Evolutionary conservation across 2,329 filamentous ascomycete genomes (phyloP).

Genomic region (Cladorrhinum sp.): DNA sequence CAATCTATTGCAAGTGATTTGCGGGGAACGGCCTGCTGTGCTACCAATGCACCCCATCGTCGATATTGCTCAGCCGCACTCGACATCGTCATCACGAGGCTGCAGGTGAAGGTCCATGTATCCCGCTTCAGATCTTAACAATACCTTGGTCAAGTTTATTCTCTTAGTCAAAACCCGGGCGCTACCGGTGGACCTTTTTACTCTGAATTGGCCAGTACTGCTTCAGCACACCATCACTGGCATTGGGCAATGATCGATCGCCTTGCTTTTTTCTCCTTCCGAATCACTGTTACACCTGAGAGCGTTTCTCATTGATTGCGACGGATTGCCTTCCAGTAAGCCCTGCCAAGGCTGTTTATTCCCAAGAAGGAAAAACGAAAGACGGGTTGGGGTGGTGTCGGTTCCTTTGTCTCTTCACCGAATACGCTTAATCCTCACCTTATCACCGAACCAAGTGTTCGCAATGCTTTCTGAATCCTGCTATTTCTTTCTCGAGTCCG

Average conservation of each 20-base stretch:
- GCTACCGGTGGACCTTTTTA: not conserved
- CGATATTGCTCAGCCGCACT: not conserved
- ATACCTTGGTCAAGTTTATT: not conserved
- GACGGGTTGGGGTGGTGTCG: not conserved
- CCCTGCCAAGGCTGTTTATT: constrained; percentile 14
- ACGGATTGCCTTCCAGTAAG: constrained; percentile 12
- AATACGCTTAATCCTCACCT: not conserved
- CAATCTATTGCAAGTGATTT: not conserved
- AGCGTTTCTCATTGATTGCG: not conserved
- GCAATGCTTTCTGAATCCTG: not conserved
- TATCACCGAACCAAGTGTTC: not conserved
- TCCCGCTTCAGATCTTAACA: not conserved
- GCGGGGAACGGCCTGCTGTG: not conserved
- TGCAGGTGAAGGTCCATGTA: not conserved
- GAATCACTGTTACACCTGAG: not conserved
- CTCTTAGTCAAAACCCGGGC: not conserved
- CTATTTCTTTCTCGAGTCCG: not conserved
- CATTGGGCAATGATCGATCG: not conserved
- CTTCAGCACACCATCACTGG: not conserved
- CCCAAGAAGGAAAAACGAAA: constrained; percentile 4
- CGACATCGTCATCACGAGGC: not conserved
- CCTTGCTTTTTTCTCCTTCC: not conserved
- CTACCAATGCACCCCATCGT: not conserved
- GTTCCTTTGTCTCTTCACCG: not conserved
- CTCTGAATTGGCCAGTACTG: not conserved